phyloP scores from a whole-genome alignment of 2,329 filamentous ascomycete species.

The Ophioceras dolichostomum region DNA sequence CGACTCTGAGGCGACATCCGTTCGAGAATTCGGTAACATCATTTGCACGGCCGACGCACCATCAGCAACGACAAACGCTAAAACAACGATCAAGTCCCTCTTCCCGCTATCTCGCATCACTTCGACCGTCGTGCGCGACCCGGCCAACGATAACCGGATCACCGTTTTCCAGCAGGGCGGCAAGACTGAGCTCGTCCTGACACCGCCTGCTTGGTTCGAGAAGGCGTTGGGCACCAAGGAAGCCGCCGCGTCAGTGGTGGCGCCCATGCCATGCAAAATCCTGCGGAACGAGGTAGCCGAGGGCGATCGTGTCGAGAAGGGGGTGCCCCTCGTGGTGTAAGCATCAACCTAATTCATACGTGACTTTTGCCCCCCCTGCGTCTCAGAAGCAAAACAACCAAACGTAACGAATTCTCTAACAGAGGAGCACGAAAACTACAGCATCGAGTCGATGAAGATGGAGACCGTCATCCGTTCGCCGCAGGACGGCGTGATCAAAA shows the following conservation, averaged over 20 bases:
- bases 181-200: slow-evolving; percentile 45
- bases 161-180: slow-evolving; percentile 64
- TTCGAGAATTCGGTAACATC: slow-evolving; percentile 31
- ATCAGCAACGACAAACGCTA: slow-evolving; percentile 15
- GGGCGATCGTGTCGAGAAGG: slow-evolving; percentile 73
- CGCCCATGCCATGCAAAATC: slow-evolving; percentile 97
- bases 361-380: slow-evolving; percentile 9
- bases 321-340: slow-evolving; percentile 74
- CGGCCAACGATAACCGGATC: slow-evolving; percentile 39
- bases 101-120: slow-evolving; percentile 72
- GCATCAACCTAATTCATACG: slow-evolving; percentile 18
- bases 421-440: slow-evolving; percentile 15
- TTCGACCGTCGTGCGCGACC: slow-evolving; percentile 59
- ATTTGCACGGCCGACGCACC: slow-evolving; percentile 26
- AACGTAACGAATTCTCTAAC: slow-evolving; percentile 12
- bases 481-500: slow-evolving; percentile 58
- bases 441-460: slow-evolving; percentile 85
- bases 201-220: slow-evolving; percentile 66
- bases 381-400: not conserved
- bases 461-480: slow-evolving; percentile 73
- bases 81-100: slow-evolving; percentile 50
- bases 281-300: slow-evolving; percentile 77
- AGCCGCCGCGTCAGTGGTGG: slow-evolving; percentile 66
- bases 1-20: slow-evolving; percentile 20
- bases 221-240: slow-evolving; percentile 80